A percentile compares a stretch with the other conserved stretches of the same genome.
Evolutionary conservation across 1,284 basidiomycete genomes (phyloP).

Genomic region (Cryptococcus sp.): DNA sequence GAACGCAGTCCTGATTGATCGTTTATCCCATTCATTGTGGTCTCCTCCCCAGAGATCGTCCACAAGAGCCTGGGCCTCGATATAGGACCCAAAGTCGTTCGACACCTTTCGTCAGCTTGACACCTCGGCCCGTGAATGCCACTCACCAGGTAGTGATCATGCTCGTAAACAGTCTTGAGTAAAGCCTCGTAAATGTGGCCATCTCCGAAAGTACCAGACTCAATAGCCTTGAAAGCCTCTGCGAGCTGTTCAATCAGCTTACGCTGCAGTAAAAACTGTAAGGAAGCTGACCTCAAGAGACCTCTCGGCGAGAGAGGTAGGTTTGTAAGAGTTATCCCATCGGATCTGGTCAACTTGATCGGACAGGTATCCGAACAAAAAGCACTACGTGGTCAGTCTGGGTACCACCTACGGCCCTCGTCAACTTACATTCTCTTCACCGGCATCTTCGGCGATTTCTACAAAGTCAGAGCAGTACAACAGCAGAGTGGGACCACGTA

Average conservation of each 20-base stretch:
- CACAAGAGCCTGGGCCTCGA: conserved; percentile 74
- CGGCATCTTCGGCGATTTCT: conserved; percentile 83
- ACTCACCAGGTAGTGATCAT: conserved; percentile 58
- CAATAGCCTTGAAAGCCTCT: conserved; percentile 60
- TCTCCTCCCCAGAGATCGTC: conserved; percentile 74
- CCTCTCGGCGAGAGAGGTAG: conserved; percentile 70
- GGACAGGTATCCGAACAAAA: conserved; percentile 47
- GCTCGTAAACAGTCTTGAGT: conserved; percentile 44
- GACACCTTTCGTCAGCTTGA: conserved; percentile 51
- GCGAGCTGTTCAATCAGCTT: conserved; percentile 51
- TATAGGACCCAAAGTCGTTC: conserved; percentile 86
- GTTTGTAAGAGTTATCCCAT: conserved; percentile 76
- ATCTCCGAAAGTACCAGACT: conserved; percentile 71
- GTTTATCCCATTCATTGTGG: conserved; percentile 80
- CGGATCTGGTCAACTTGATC: conserved; percentile 69
- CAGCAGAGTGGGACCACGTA: conserved; percentile 9
- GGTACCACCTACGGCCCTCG: conserved; percentile 16
- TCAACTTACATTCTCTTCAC: conserved; percentile 56
- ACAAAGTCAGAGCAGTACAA: neutral
- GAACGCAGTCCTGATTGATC: conserved; percentile 74
- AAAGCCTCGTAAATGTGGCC: conserved; percentile 70
- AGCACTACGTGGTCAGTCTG: conserved; percentile 21
- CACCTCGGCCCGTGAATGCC: neutral
- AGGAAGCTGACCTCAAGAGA: conserved; percentile 55
- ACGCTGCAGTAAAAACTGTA: neutral